These are phyloP conservation scores for Theileria parva DNA, from an alignment of 169 alveolate genomes.

Conservation along the genomic window DNA sequence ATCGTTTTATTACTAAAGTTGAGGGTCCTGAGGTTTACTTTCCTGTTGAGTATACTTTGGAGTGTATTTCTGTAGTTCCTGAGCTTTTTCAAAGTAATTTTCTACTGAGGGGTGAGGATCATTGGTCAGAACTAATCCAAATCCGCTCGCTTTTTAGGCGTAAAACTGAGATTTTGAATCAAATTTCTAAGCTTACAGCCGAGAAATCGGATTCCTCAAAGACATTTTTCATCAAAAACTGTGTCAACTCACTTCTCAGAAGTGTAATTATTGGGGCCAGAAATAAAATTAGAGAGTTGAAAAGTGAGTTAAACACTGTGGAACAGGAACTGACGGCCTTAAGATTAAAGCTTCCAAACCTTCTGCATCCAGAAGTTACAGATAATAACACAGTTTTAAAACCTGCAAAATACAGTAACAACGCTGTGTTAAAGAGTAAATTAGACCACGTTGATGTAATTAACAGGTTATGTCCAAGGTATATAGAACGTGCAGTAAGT, in stretches of 20 bases:
- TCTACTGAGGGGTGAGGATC: constrained; percentile 38
- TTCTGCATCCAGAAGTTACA: constrained; percentile 40
- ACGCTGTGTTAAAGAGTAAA: neutral
- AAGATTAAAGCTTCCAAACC: constrained; percentile 26
- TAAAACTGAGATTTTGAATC: neutral
- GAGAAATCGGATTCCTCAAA: constrained; percentile 7
- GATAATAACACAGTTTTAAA: neutral
- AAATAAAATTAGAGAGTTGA: constrained; percentile 16
- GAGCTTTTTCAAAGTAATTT: constrained; percentile 60
- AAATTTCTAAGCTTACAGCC: neutral
- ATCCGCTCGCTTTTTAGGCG: constrained; percentile 4
- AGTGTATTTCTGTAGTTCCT: constrained; percentile 40
- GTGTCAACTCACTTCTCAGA: constrained; percentile 14
- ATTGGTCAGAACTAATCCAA: constrained; percentile 32
- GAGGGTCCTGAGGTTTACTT: constrained; percentile 1
- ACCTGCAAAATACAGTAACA: constrained; percentile 1
- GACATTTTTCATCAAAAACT: neutral
- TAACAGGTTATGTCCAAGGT: constrained; percentile 26
- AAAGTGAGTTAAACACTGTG: neutral
- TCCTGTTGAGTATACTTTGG: constrained; percentile 31
- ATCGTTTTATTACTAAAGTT: neutral
- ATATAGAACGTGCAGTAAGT: constrained; percentile 13
- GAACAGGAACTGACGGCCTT: constrained; percentile 1
- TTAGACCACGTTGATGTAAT: constrained; percentile 42
- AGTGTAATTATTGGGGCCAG: constrained; percentile 15